phyloP scores from a whole-genome alignment of 1,284 basidiomycete genomes.

The Inonotus hispidus region DNA sequence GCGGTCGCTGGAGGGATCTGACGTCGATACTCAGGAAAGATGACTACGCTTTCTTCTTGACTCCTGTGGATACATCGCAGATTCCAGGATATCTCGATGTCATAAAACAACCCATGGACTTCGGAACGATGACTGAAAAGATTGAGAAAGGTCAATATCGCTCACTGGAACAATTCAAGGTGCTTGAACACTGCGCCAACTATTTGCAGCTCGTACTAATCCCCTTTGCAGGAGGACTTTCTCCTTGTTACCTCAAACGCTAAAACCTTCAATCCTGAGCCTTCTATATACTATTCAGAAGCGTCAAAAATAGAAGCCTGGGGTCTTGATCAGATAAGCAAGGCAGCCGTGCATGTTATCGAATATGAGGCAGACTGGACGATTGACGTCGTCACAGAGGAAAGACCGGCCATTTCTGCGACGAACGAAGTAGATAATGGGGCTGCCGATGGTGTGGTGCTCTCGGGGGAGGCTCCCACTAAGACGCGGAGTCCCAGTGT shows the following conservation, averaged over 20 bases:
- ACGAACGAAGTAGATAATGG: not conserved
- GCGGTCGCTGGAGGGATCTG: not conserved
- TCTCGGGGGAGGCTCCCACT: not conserved
- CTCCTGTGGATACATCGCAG: slow-evolving; percentile 58
- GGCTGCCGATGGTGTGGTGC: not conserved
- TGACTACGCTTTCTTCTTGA: slow-evolving; percentile 79
- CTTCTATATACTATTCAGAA: slow-evolving; percentile 65
- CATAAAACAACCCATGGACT: slow-evolving; percentile 75
- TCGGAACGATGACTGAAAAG: slow-evolving; percentile 72
- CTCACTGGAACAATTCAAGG: slow-evolving; percentile 71
- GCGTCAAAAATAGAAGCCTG: slow-evolving; percentile 63
- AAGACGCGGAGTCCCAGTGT: slow-evolving; percentile 15
- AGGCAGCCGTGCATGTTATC: slow-evolving; percentile 63
- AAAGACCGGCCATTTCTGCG: slow-evolving; percentile 30
- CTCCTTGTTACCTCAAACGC: slow-evolving; percentile 68
- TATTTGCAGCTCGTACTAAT: not conserved
- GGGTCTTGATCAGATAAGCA: slow-evolving; percentile 66
- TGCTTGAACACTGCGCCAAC: slow-evolving; percentile 33
- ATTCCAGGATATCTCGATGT: slow-evolving; percentile 68
- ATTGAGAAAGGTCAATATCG: slow-evolving; percentile 61
- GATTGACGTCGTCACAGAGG: slow-evolving; percentile 70
- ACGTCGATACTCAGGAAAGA: slow-evolving; percentile 53
- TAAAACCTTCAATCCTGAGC: slow-evolving; percentile 67
- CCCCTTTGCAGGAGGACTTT: slow-evolving; percentile 49
- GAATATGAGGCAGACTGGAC: slow-evolving; percentile 81